Evolutionary conservation across 2,329 filamentous ascomycete species (phyloP), one percentile per base, ranked within the genome.

Genomic region (Aureobasidium sp.): DNA sequence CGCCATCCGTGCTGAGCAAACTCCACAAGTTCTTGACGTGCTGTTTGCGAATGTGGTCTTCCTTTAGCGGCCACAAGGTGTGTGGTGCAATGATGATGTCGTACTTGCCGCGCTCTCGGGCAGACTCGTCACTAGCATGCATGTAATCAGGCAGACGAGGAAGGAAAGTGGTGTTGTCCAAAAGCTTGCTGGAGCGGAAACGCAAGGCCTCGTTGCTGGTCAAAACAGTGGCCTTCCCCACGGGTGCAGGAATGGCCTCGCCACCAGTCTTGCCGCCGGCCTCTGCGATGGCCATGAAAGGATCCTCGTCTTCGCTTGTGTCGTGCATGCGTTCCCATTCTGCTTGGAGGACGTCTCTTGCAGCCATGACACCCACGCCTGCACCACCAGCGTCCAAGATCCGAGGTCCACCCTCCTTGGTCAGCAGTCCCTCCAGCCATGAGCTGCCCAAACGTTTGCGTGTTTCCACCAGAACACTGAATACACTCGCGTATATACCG

Each of bases 41-140:
- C 37, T 87, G 83, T 70, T 89, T 92, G 49, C 92, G 87, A 69
- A 88, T 79, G 69, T 87, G 90, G 12, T 88, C 87, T 71, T 93
- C 87, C 64, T 87, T 84, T 4, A 94, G 75, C 0, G 86, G 84
- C 74, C 95, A 87, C 25, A 99, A 80, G 4, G 87, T 82, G 71
- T 99, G 91, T 1, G 91, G 90, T 0, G 91, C 92, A 66, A 99
- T 87, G 67, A 99, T 90, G 5, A 99, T 76, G 70, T 99, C 94
- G 72, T 85, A 83, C 75, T 97, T 97, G 64, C 69, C 78, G 68
- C 66, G 68, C 44, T 68, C 62, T 58, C 62, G 61, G 11, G 67
- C 65, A 12, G 63, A 62, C 37, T 77, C 83, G 63, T 86, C 79
- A 25, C 82, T 79, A 1, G 84, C 82, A 70, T 88, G 87, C 29